A percentile compares a stretch with the other conserved stretches of the same genome.
These are phyloP conservation scores for Termitomyces sp. DNA, from an alignment of 768 basidiomycete species.

Conservation along the genomic window DNA sequence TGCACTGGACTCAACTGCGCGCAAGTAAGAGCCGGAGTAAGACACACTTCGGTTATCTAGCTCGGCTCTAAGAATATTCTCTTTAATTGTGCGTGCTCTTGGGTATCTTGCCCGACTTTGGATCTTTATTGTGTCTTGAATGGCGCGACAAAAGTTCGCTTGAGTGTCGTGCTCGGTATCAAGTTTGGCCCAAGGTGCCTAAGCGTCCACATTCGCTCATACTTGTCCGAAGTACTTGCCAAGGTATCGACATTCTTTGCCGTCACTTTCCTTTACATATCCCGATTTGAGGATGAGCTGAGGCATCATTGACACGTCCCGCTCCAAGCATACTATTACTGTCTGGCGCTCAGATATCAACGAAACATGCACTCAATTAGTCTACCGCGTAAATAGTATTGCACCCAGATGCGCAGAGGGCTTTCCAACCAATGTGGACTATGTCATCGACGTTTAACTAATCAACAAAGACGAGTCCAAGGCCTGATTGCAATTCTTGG, in stretches of 20 bases:
- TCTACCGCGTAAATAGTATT: not conserved
- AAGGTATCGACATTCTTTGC: not conserved
- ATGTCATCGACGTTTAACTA: not conserved
- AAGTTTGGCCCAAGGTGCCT: not conserved
- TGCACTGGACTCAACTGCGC: constrained; percentile 43
- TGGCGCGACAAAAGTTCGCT: not conserved
- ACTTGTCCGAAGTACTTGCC: not conserved
- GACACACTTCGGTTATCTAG: not conserved
- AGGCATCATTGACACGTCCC: not conserved
- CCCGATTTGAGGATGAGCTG: not conserved
- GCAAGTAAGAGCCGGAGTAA: not conserved
- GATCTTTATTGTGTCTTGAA: not conserved
- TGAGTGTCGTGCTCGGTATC: not conserved
- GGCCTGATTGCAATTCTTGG: too few relatives aligned
- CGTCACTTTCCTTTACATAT: not conserved
- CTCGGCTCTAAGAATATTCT: not conserved
- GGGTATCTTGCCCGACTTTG: not conserved
- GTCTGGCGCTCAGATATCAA: not conserved
- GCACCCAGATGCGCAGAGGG: not conserved
- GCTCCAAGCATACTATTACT: not conserved
- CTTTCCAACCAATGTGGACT: not conserved
- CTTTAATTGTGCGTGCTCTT: not conserved
- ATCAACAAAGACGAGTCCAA: not conserved
- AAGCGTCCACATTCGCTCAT: not conserved
- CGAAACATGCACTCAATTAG: not conserved